These are phyloP conservation scores for Fusarium dimerum DNA, from an alignment of 2,329 filamentous ascomycete genomes.

Conservation along the genomic window DNA sequence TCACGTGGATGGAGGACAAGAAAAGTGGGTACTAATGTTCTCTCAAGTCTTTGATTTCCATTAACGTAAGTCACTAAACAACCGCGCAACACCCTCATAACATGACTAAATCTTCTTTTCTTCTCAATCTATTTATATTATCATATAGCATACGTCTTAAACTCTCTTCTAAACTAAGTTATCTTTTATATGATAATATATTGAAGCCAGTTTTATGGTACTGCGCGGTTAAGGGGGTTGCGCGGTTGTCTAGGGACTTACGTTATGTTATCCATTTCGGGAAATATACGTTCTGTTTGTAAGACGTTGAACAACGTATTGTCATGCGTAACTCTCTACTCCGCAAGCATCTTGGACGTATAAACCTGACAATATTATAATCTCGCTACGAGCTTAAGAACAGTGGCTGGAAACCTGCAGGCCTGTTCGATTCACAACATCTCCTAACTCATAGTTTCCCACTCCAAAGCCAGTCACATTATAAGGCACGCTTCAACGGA, in stretches of 20 bases:
- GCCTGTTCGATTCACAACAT: background rate
- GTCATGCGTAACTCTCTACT: background rate
- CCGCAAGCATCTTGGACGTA: background rate
- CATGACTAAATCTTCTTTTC: too few relatives aligned
- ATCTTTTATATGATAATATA: too few relatives aligned
- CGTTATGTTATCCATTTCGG: too few relatives aligned
- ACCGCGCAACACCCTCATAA: too few relatives aligned
- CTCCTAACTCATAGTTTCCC: background rate
- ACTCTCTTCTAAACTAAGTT: too few relatives aligned
- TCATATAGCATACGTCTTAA: too few relatives aligned
- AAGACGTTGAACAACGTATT: background rate
- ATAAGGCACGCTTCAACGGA: background rate
- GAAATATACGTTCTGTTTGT: background rate
- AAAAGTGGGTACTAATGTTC: background rate
- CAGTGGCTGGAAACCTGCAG: background rate
- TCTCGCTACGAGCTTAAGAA: background rate
- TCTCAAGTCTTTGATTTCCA: background rate
- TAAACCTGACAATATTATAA: background rate
- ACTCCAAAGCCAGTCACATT: background rate
- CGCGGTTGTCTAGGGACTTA: too few relatives aligned
- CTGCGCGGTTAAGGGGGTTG: too few relatives aligned
- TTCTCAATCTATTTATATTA: too few relatives aligned
- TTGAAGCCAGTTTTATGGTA: too few relatives aligned
- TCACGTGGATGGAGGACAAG: conserved; percentile 1
- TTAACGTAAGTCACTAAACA: too few relatives aligned